Conservation (phyloP, 139 green algal species). For the Picochlorum costavermella region DNA sequence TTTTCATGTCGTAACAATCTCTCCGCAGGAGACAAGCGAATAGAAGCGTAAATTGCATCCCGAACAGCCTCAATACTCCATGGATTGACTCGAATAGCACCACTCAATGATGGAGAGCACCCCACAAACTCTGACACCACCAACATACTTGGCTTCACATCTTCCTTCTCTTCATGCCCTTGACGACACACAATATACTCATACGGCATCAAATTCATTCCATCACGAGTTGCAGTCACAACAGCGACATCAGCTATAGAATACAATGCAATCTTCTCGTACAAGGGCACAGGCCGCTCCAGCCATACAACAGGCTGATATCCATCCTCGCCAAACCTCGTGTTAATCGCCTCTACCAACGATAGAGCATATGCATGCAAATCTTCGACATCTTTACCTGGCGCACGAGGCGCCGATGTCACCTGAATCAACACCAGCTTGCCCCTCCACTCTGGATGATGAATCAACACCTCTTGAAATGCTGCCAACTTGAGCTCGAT, state of each 20-base stretch:
- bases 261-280: conserved; percentile 92
- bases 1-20: conserved; percentile 83
- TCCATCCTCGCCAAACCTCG: conserved; percentile 11
- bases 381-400: conserved; percentile 67
- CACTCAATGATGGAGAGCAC: conserved; percentile 85
- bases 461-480: conserved; percentile 75
- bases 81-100: conserved; percentile 95
- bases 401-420: conserved; percentile 37
- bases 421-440: conserved; percentile 84
- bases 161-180: not conserved
- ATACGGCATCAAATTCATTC: conserved; percentile 93
- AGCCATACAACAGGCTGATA: conserved; percentile 84
- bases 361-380: conserved; percentile 57
- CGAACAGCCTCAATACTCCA: conserved; percentile 77
- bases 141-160: conserved; percentile 44
- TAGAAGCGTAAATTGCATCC: conserved; percentile 78
- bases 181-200: conserved; percentile 97
- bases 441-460: conserved; percentile 75
- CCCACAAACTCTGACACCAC: conserved; percentile 97
- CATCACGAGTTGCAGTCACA: conserved; percentile 76
- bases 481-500: conserved; percentile 71
- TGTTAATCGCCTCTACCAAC: conserved; percentile 69
- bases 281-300: conserved; percentile 78
- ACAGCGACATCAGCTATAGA: conserved; percentile 67
- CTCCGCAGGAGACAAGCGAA: conserved; percentile 46